Evolutionary conservation across 768 basidiomycete genomes (phyloP).

Genomic region (Tulasnella sp.): DNA sequence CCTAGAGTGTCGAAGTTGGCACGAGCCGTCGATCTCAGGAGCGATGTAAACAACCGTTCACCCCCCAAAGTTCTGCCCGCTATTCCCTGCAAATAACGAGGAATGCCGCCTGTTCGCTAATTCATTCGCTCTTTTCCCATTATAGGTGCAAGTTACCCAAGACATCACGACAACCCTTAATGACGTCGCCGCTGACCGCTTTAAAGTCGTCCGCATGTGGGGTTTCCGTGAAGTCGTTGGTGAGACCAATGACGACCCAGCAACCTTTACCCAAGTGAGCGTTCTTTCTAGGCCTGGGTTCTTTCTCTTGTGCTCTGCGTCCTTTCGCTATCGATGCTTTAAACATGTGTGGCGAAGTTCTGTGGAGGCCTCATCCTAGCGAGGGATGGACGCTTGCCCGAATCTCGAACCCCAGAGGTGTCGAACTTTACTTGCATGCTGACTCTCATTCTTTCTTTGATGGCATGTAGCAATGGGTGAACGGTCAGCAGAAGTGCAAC

Average conservation of each 20-base stretch:
- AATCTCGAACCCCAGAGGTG: background rate
- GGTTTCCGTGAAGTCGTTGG: constrained; percentile 29
- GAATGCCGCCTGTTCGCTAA: background rate
- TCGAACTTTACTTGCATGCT: too few relatives aligned
- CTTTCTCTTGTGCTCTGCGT: background rate
- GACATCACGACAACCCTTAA: constrained; percentile 32
- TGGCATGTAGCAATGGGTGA: constrained; percentile 7
- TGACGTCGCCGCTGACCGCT: background rate
- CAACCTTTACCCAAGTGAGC: constrained; percentile 26
- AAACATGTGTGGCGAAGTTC: background rate
- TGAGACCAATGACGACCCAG: background rate
- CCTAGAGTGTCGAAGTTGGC: background rate
- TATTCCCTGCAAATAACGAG: background rate
- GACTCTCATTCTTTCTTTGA: too few relatives aligned
- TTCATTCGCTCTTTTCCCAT: background rate
- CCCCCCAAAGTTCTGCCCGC: too few relatives aligned
- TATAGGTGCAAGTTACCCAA: constrained; percentile 14
- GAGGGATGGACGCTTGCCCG: background rate
- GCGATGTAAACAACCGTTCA: too few relatives aligned
- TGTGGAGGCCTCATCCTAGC: background rate
- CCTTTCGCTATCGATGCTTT: background rate
- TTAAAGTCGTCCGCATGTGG: constrained; percentile 32
- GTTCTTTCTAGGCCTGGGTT: too few relatives aligned
- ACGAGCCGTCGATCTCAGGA: background rate
- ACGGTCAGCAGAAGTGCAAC: constrained; percentile 30